Evolutionary conservation across 2,329 filamentous ascomycete species (phyloP).

Genomic region (Madurella fahalii): DNA sequence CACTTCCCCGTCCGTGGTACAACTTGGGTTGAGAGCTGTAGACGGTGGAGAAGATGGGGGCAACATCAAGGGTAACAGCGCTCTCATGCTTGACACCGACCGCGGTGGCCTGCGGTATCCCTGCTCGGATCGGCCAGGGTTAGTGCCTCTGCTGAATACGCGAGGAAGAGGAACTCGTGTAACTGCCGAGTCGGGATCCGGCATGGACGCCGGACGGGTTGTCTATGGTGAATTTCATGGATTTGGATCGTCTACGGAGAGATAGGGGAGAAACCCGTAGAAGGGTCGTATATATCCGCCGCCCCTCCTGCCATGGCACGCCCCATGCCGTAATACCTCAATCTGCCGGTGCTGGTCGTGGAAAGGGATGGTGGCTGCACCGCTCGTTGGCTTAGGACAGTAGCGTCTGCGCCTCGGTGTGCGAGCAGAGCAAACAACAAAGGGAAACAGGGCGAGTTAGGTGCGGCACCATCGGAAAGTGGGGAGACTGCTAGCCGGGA

Average conservation of each 20-base stretch:
- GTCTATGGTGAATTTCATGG: neutral
- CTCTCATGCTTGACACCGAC: conserved; percentile 20
- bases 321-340: conserved; percentile 13
- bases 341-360: neutral
- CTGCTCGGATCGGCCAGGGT: conserved; percentile 18
- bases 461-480: neutral
- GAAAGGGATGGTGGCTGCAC: conserved; percentile 9
- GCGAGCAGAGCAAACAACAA: conserved; percentile 5
- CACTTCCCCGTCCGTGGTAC: conserved; percentile 8
- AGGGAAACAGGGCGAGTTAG: conserved; percentile 1
- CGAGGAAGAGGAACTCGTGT: conserved; percentile 18
- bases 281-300: conserved; percentile 12
- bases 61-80: conserved; percentile 13
- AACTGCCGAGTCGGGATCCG: conserved; percentile 20
- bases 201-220: conserved; percentile 8
- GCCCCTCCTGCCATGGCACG: neutral
- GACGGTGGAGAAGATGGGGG: conserved; percentile 2
- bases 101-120: conserved; percentile 20
- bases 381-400: neutral
- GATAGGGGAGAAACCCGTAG: neutral
- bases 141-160: conserved; percentile 9
- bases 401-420: no score
- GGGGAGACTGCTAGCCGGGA: neutral
- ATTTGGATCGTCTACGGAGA: neutral
- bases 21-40: neutral